Conservation (phyloP, 176 grass and related monocot genomes). For the Eremochloa ophiuroides region DNA sequence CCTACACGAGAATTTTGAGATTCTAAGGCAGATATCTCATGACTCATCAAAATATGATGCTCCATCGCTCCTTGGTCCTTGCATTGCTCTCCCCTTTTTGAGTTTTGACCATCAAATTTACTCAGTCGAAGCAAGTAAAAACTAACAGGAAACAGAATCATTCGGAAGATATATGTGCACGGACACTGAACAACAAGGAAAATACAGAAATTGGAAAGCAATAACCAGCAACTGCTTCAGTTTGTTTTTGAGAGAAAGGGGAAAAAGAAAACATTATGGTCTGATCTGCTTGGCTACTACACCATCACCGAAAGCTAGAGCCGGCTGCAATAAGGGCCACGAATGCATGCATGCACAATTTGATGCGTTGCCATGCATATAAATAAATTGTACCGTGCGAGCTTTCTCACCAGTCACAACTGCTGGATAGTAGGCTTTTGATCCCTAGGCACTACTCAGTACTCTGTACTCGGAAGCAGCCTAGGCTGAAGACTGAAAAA, state of each 20-base stretch:
- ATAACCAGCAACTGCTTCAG: neutral
- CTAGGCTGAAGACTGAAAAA: slow-evolving; percentile 16
- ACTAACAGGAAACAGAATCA: neutral
- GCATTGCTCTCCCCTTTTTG: neutral
- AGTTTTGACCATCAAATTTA: slow-evolving; percentile 24
- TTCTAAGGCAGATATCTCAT: slow-evolving; percentile 26
- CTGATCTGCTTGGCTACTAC: neutral
- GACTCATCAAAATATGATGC: slow-evolving; percentile 26
- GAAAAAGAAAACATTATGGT: neutral
- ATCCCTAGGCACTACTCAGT: slow-evolving; percentile 28
- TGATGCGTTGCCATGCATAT: neutral
- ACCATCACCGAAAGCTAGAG: neutral
- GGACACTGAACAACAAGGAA: neutral
- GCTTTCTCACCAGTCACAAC: neutral
- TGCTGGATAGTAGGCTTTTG: neutral
- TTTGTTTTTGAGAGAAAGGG: neutral
- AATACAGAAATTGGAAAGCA: neutral
- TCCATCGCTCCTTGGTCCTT: neutral
- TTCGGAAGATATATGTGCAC: neutral
- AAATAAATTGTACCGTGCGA: too few species aligned
- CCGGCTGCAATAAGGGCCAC: neutral
- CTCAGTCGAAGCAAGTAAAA: neutral
- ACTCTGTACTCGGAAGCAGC: neutral
- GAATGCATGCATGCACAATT: neutral
- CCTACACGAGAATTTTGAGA: slow-evolving; percentile 12